Percentiles rank a stretch among this genome's conserved stretches.
These are phyloP conservation scores for Plasmodium sp. DNA, from an alignment of 169 alveolate species.

Conservation along the genomic window DNA sequence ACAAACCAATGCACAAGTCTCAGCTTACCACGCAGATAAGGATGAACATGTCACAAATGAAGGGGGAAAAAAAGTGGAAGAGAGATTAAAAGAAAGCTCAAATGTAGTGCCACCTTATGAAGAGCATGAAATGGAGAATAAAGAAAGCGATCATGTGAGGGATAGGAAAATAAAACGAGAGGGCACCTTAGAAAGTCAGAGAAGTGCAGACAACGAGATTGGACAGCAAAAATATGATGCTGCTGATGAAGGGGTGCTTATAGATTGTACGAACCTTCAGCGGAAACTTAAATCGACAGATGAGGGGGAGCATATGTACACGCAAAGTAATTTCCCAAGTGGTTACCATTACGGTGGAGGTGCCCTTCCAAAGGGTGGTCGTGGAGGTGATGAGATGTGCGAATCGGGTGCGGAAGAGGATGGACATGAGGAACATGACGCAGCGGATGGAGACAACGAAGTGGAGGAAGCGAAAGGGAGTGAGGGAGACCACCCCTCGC, in stretches of 20 bases:
- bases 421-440: not conserved
- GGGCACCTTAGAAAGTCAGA: not conserved
- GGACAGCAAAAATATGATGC: not conserved
- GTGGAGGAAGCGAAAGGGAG: not conserved
- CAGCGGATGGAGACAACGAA: not conserved
- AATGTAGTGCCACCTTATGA: conserved; percentile 19
- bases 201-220: not conserved
- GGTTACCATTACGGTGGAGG: not conserved
- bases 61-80: not conserved
- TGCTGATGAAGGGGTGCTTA: not conserved
- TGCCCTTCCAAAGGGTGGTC: not conserved
- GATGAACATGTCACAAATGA: not conserved
- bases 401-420: not conserved
- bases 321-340: not conserved
- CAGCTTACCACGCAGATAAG: not conserved
- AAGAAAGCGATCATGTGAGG: not conserved
- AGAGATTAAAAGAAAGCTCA: conserved; percentile 25
- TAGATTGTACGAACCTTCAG: not conserved
- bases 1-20: not conserved
- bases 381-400: not conserved
- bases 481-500: not conserved
- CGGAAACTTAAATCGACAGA: not conserved
- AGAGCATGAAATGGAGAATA: not conserved
- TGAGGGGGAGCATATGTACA: not conserved
- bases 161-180: not conserved